Percentiles rank a stretch among this genome's conserved stretches.
phyloP scores from a whole-genome alignment of 2,329 filamentous ascomycete species.

The Exophiala lecanii-corni region DNA sequence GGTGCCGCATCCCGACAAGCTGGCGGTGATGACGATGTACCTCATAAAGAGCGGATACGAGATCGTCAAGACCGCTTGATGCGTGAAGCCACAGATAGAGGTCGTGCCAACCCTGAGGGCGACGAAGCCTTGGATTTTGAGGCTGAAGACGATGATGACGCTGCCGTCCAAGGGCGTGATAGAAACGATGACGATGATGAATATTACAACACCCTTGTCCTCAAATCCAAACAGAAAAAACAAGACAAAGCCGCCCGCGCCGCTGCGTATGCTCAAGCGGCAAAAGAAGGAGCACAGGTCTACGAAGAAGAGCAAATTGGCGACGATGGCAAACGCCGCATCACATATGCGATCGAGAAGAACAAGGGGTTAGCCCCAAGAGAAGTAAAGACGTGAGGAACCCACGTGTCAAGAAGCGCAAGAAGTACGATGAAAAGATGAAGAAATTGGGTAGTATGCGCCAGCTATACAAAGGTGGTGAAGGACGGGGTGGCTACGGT shows the following conservation, averaged over 20 bases:
- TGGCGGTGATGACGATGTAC: conserved; percentile 56
- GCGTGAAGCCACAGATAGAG: conserved; percentile 79
- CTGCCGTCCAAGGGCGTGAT: conserved; percentile 32
- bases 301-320: conserved; percentile 65
- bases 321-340: conserved; percentile 82
- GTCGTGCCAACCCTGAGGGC: conserved; percentile 52
- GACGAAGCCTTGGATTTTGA: conserved; percentile 62
- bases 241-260: conserved; percentile 66
- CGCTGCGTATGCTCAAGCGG: conserved; percentile 52
- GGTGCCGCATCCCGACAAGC: conserved; percentile 60
- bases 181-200: conserved; percentile 46
- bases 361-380: conserved; percentile 92
- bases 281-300: conserved; percentile 56
- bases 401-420: conserved; percentile 95
- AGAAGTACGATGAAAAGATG: conserved; percentile 93
- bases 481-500: conserved; percentile 78
- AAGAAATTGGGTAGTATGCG: conserved; percentile 92
- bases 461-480: conserved; percentile 77
- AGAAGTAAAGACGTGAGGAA: conserved; percentile 93
- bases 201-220: conserved; percentile 86
- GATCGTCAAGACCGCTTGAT: conserved; percentile 84
- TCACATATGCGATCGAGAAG: conserved; percentile 91
- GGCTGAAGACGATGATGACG: conserved; percentile 58
- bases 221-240: conserved; percentile 54
- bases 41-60: conserved; percentile 79